A percentile compares a stretch with the other conserved stretches of the same genome.
Conservation (phyloP, 768 basidiomycete species). For the Grammothele lineata region DNA sequence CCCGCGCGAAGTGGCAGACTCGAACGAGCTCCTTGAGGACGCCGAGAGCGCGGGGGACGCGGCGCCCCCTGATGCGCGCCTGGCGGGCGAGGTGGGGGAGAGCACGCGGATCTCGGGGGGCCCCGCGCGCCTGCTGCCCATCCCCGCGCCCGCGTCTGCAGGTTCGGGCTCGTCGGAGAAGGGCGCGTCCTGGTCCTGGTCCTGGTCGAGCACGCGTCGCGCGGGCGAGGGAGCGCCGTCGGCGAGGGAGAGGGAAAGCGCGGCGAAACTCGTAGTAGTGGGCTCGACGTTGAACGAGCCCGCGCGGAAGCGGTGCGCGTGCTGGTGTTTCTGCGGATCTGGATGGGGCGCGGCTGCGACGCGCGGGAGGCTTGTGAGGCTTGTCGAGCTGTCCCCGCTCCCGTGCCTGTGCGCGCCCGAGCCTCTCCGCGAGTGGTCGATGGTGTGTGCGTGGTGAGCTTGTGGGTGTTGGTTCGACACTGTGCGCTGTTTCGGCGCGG, state of each 20-base stretch:
- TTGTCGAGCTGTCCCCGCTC: slow-evolving; percentile 28
- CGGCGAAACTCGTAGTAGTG: slow-evolving; percentile 1
- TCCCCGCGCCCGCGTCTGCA: too few relatives aligned
- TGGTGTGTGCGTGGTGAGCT: not conserved
- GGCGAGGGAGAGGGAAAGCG: slow-evolving; percentile 2
- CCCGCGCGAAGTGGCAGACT: slow-evolving; percentile 6
- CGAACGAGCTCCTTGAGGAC: slow-evolving; percentile 10
- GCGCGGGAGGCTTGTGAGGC: slow-evolving; percentile 26
- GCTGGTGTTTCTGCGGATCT: not conserved
- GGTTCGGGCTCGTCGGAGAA: too few relatives aligned
- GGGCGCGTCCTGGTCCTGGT: too few relatives aligned
- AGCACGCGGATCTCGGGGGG: slow-evolving; percentile 23
- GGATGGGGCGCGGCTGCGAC: slow-evolving; percentile 15
- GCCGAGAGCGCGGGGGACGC: slow-evolving; percentile 1
- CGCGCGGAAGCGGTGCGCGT: slow-evolving; percentile 11
- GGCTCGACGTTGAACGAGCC: slow-evolving; percentile 19
- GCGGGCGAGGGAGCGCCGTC: slow-evolving; percentile 7
- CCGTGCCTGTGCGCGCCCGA: slow-evolving; percentile 14
- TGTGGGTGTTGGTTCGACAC: slow-evolving; percentile 6
- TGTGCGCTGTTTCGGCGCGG: slow-evolving; percentile 26
- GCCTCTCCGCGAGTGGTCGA: slow-evolving; percentile 3
- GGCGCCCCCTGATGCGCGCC: not conserved
- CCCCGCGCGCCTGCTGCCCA: not conserved
- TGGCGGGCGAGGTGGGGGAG: slow-evolving; percentile 26
- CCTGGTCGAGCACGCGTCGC: too few relatives aligned